Evolutionary conservation across 75 land plant species (phyloP), one percentile per base, ranked within the genome.

Genomic region (Cupressus sempervirens): DNA sequence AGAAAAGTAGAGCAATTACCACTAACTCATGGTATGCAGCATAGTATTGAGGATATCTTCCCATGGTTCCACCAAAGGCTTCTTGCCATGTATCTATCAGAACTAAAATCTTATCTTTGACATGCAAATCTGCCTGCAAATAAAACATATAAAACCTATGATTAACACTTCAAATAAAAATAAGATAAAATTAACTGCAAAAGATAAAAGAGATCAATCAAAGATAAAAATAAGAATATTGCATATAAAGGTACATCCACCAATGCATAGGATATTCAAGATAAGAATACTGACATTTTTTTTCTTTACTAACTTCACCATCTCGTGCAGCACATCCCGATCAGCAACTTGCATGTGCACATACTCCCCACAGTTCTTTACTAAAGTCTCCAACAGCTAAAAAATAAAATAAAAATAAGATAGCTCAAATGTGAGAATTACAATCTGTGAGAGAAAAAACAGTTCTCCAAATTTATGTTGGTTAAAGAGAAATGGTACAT

Each of bases 31-130:
- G 93, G 87, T 95, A 95, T 41, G 96, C 99, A 76, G 90, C 90
- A 88, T 91, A 96, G 80, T 95, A 97, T 89, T 97, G 99, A 77
- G 99, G 98, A 88, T 94, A 96, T 90, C 96, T 94, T 82, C 98
- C 96, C 65, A 95, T 88, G 85, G 99, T 74, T 56, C 99, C 98
- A 83, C 99, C 99, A 91, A 97, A 97, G 70, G 99, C 96, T 83
- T 97, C 98, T 94, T 95, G 98, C 99, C 99, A 97, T 35, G 96
- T 94, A 82, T 95, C 97, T 50, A 97, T 86, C 62, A 97, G 82
- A 77, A 90, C 84, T 62, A 97, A 86, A 86, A 96, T 93, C 86
- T 97, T 96, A 73, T 97, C 99, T 80, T 92, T 95, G 40, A 97
- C 99, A 54, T 92, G 96, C 87, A 91, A 85, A 83, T 94, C 98